Evolutionary conservation across 306 rosid species (phyloP), one percentile per base, ranked within the genome.

Genomic region (Quercus mongolica): DNA sequence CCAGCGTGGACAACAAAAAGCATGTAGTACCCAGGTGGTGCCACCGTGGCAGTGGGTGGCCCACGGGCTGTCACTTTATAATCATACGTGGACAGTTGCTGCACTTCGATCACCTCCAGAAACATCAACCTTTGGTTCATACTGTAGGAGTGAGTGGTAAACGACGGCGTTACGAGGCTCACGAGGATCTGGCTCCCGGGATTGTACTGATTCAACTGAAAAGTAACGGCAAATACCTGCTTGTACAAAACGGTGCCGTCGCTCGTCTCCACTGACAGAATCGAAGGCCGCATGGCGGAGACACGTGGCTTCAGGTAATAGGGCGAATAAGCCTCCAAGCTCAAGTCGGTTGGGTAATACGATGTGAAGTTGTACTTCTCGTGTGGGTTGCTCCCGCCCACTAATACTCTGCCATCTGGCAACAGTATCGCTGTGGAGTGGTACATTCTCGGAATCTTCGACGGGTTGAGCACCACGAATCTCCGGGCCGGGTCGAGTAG

Each of bases 311-410:
- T 84, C 84, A 94, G 10, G 77, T 91, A 94, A 38, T 77, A 78
- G 21, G 98, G 97, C 28, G 78, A 79, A 61, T 76, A 94, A 0
- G 85, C 90, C 71, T 91, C 94, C 78, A 94, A 67, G 71, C 98
- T 94, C 52, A 94, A 73, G 1, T 91, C 91, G 0, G 98, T 94
- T 13, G 86, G 98, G 70, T 70, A 86, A 28, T 79, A 85, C 18
- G 83, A 83, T 18, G 62, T 83, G 83, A 91, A 94, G 75, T 91
- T 84, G 67, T 94, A 90, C 46, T 25, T 19, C 11, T 74, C 30
- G 49, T 94, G 95, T 0, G 98, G 95, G 74, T 94, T 94, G 52
- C 98, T 91, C 25, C 98, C 98, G 1, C 98, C 94, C 74, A 91
- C 98, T 79, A 94, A 77, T 20, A 91, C 75, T 35, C 89, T 81